A percentile compares a stretch with the other conserved stretches of the same genome.
These are phyloP conservation scores for Didymella keratinophila DNA, from an alignment of 2,329 filamentous ascomycete genomes.

Conservation along the genomic window DNA sequence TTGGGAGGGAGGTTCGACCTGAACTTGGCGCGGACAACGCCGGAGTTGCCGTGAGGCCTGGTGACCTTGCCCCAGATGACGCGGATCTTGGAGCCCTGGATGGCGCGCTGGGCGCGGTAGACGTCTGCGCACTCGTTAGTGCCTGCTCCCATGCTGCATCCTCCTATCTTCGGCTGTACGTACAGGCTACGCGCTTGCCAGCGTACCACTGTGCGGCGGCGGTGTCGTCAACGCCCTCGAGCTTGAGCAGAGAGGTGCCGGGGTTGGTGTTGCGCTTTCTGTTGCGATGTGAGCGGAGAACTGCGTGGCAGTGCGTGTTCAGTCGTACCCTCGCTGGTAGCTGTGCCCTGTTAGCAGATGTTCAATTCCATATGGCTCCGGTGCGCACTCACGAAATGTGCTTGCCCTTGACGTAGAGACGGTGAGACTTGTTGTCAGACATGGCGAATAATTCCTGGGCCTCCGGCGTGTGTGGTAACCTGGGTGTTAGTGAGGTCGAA, in stretches of 20 bases:
- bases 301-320: constrained; percentile 19
- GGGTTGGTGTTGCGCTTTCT: constrained; percentile 89
- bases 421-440: constrained; percentile 50
- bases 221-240: constrained; percentile 94
- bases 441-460: constrained; percentile 46
- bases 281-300: constrained; percentile 27
- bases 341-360: constrained; percentile 47
- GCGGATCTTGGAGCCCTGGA: constrained; percentile 97
- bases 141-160: constrained; percentile 5
- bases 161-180: constrained; percentile 21
- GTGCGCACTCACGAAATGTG: constrained; percentile 89
- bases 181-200: constrained; percentile 94
- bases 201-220: constrained; percentile 91
- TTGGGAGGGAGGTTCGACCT: constrained; percentile 92
- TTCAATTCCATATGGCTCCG: constrained; percentile 46
- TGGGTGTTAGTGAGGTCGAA: constrained; percentile 37
- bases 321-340: constrained; percentile 77
- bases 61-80: constrained; percentile 97
- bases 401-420: constrained; percentile 71
- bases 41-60: constrained; percentile 95
- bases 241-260: constrained; percentile 92
- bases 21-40: constrained; percentile 98
- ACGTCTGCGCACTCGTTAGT: constrained; percentile 62
- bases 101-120: constrained; percentile 93
- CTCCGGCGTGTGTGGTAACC: constrained; percentile 31